A percentile compares a stretch with the other conserved stretches of the same genome.
phyloP scores from a whole-genome alignment of 352 stramenopile genomes.

The Pythium pectinolyticum region DNA sequence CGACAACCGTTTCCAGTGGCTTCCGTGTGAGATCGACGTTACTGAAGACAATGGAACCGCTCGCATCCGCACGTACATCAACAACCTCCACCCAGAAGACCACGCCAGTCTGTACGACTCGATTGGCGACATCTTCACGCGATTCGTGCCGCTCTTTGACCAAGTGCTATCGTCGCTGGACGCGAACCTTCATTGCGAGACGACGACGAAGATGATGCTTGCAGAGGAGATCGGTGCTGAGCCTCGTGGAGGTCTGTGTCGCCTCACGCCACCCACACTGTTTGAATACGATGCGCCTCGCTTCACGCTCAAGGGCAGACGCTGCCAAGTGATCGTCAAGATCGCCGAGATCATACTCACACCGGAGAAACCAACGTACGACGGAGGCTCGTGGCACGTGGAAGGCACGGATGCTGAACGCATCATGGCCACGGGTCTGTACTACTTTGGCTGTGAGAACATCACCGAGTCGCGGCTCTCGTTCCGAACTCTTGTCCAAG shows the following conservation, averaged over 20 bases:
- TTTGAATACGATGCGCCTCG: neutral
- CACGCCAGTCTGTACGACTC: constrained; percentile 17
- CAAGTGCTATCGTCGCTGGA: neutral
- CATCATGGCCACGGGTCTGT: no score
- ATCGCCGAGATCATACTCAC: no score
- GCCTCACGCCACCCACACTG: neutral
- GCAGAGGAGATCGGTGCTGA: neutral
- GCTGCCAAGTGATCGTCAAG: no score
- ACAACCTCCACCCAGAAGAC: neutral
- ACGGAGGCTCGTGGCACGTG: neutral
- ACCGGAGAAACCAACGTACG: neutral
- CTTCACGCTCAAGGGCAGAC: neutral
- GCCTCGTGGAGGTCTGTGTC: neutral
- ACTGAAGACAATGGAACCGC: neutral
- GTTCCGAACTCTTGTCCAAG: neutral
- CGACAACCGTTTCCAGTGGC: no score
- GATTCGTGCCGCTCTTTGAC: constrained; percentile 36
- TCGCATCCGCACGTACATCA: neutral
- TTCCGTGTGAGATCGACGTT: constrained; percentile 16
- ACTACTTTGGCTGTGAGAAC: neutral
- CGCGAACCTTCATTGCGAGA: neutral
- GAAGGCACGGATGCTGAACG: neutral
- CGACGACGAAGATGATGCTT: neutral
- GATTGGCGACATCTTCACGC: constrained; percentile 22
- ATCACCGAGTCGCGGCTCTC: neutral